Conservation (phyloP, 768 basidiomycete species). For the Tulasnella sp. region DNA sequence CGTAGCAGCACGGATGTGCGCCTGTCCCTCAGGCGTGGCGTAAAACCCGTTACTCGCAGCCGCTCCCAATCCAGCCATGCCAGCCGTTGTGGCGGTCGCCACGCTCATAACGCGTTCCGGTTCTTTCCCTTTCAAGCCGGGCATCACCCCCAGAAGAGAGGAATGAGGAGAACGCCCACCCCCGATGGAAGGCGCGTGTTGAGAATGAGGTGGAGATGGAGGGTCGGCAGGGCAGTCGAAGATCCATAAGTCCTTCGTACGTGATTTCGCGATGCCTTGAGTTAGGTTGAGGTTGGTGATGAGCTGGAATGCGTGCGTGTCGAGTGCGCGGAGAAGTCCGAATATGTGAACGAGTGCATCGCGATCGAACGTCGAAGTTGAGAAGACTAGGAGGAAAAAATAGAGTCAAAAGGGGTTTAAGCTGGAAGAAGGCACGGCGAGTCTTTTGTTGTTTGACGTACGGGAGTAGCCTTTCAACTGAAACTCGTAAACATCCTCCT, state of each 20-base stretch:
- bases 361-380: conserved; percentile 20
- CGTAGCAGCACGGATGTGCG: conserved; percentile 8
- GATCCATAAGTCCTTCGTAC: conserved; percentile 22
- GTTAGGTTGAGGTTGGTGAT: conserved; percentile 19
- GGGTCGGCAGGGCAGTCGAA: conserved; percentile 20
- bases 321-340: conserved; percentile 11
- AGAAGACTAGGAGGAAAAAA: conserved; percentile 11
- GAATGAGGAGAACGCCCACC: background rate
- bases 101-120: background rate
- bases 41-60: background rate
- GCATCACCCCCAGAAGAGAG: background rate
- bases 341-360: conserved; percentile 20
- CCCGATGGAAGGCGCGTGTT: background rate
- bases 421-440: background rate
- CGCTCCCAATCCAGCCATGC: background rate
- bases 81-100: background rate
- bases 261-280: conserved; percentile 20
- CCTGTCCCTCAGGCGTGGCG: background rate
- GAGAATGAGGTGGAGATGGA: background rate
- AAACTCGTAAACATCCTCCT: conserved; percentile 20
- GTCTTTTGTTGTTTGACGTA: background rate
- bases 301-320: conserved; percentile 11
- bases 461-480: conserved; percentile 20
- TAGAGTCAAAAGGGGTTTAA: background rate
- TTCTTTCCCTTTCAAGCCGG: background rate